phyloP scores from a whole-genome alignment of 2,329 filamentous ascomycete species.

The Hymenoscyphus repandus region DNA sequence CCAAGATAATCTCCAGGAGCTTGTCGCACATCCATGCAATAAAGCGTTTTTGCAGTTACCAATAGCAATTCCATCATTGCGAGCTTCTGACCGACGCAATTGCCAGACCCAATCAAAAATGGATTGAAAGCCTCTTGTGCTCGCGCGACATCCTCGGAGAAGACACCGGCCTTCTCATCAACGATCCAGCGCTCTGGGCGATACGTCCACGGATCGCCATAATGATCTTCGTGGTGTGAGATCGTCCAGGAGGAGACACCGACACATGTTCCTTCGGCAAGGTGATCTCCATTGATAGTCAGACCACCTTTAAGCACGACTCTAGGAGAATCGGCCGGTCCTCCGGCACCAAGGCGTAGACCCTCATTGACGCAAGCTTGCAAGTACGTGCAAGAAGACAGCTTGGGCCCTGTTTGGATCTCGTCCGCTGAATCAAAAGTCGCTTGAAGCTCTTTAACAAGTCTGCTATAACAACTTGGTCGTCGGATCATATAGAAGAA shows the following conservation, averaged over 20 bases:
- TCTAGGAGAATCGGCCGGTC: slow-evolving; percentile 3
- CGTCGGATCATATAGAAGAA: slow-evolving; percentile 35
- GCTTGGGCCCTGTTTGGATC: slow-evolving; percentile 1
- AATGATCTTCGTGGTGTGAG: slow-evolving; percentile 39
- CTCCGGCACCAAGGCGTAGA: slow-evolving; percentile 15
- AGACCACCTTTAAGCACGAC: slow-evolving; percentile 9
- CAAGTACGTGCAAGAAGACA: slow-evolving; percentile 32
- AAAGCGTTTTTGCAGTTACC: not conserved
- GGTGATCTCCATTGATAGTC: slow-evolving; percentile 19
- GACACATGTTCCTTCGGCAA: slow-evolving; percentile 37
- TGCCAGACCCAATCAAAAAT: not conserved
- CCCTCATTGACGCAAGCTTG: slow-evolving; percentile 34
- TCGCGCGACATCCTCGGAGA: slow-evolving; percentile 2
- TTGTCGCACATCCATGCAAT: not conserved
- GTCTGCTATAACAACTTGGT: slow-evolving; percentile 24
- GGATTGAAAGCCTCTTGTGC: not conserved
- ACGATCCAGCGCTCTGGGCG: slow-evolving; percentile 40
- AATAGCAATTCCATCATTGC: not conserved
- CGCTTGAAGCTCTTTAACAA: slow-evolving; percentile 17
- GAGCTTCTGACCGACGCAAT: not conserved
- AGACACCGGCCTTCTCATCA: slow-evolving; percentile 21
- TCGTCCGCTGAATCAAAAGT: slow-evolving; percentile 8
- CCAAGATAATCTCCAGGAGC: not conserved
- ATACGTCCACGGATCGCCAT: slow-evolving; percentile 35
- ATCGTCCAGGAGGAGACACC: slow-evolving; percentile 40